Conservation (phyloP, 1,139 yeast genomes). For the Nadsonia commutata region DNA sequence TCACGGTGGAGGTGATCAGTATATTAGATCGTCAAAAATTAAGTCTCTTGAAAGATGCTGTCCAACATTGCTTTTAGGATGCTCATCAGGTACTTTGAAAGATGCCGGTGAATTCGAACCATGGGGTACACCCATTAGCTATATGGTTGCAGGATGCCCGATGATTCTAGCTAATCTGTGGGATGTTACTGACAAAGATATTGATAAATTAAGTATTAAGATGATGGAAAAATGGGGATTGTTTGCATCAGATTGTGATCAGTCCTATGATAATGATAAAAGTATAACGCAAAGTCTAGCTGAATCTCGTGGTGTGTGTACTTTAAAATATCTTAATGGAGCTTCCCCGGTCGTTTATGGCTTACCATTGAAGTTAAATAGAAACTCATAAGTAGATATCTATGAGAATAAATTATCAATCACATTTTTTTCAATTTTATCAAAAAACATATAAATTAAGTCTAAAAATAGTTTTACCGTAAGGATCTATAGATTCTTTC, state of each 20-base stretch:
- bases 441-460: no score
- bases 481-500: no score
- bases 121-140: constrained; percentile 61
- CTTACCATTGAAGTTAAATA: constrained; percentile 36
- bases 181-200: constrained; percentile 96
- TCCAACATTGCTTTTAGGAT: constrained; percentile 72
- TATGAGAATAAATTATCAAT: no score
- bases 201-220: constrained; percentile 56
- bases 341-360: constrained; percentile 77
- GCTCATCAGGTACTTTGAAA: constrained; percentile 68
- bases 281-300: constrained; percentile 39
- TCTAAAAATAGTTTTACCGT: no score
- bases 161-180: constrained; percentile 76
- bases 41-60: constrained; percentile 36
- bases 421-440: no score
- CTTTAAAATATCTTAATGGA: constrained; percentile 54
- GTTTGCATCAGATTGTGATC: constrained; percentile 15
- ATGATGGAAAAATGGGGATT: constrained; percentile 53
- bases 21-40: constrained; percentile 37
- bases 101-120: constrained; percentile 52
- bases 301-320: constrained; percentile 47
- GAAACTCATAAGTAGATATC: no score
- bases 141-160: constrained; percentile 69
- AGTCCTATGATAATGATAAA: constrained; percentile 9
- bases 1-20: constrained; percentile 92